Evolutionary conservation across 345 rosid species (phyloP).

Genomic region (Noccaea caerulescens): DNA sequence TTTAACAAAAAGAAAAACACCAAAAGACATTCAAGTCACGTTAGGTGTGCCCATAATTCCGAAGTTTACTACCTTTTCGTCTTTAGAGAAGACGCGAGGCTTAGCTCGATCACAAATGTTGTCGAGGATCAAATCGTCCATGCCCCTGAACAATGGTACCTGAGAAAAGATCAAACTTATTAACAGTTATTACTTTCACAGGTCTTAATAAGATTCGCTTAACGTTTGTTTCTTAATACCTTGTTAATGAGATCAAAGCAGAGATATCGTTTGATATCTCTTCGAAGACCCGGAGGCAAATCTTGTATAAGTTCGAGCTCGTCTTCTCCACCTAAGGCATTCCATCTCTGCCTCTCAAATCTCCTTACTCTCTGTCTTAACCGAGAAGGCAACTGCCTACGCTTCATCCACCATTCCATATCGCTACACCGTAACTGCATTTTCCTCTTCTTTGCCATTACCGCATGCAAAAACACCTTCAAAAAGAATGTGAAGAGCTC

Average conservation of each 20-base stretch:
- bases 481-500: conserved; percentile 6
- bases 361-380: conserved; percentile 79
- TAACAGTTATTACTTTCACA: background rate
- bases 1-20: conserved; percentile 1
- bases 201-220: background rate
- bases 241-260: conserved; percentile 84
- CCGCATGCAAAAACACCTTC: conserved; percentile 76
- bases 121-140: conserved; percentile 88
- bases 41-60: no score
- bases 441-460: conserved; percentile 75
- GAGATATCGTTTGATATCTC: conserved; percentile 84
- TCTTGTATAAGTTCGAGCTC: conserved; percentile 73
- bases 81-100: conserved; percentile 76
- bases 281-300: conserved; percentile 82
- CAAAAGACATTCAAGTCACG: background rate
- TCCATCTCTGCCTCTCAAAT: conserved; percentile 77
- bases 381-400: conserved; percentile 83
- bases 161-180: conserved; percentile 28
- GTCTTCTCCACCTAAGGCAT: conserved; percentile 72
- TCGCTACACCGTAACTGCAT: conserved; percentile 83
- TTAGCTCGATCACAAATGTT: conserved; percentile 86
- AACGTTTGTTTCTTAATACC: conserved; percentile 45
- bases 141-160: conserved; percentile 81
- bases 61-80: conserved; percentile 67
- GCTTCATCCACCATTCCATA: conserved; percentile 94